Base-by-base conservation (phyloP, 495 filamentous ascomycete species). In the Neurospora discreta region DNA sequence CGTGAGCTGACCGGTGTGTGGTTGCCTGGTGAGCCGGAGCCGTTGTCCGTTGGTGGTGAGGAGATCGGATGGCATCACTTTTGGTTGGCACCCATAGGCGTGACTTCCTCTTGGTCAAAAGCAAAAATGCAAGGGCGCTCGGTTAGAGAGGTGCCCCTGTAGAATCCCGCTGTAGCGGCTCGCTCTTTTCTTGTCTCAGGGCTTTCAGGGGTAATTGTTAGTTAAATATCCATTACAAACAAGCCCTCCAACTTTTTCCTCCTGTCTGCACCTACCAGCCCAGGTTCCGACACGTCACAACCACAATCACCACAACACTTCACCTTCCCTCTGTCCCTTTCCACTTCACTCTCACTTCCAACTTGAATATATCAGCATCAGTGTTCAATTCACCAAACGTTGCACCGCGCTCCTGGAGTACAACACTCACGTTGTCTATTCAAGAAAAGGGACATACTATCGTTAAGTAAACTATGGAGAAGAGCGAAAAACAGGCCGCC, bases 401-500 rank as follows among this genome's bases (percentile, higher is more conserved):
- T 7, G 26, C 26, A 1, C 52, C 26, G 0, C 52, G 1, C 1
- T 9, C 11, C 1, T 65, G 3, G 3, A 33, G 9, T 7, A 30
- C 15, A 33, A 16, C 2, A 16, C 16, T 3, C 26, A 18, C 52
- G 7, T 65, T 18, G 1, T 16, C 18, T 65, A 9, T 33, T 3
- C 20, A 16, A 16, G 6, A 16, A 33, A 33, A 16, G 3, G 36
- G 3, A 16, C 52, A 18, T 36, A 33, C 7, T 4, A 65, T 65
- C 13, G 5, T 18, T 36, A 3, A n/a, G n/a, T n/a, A n/a, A n/a
- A 33, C 13, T 13, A 65, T 65, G 52, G 52, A 65, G 52, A 65
- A 65, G 23, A 88, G 84, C 71, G 87, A 90, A 70, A 97, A 96
- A 82, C 92, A 93, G 75, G 89, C 90, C 78, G 94, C 94, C 18